Evolutionary conservation across 257 asterid species (phyloP).

Genomic region (Scutellaria minor): DNA sequence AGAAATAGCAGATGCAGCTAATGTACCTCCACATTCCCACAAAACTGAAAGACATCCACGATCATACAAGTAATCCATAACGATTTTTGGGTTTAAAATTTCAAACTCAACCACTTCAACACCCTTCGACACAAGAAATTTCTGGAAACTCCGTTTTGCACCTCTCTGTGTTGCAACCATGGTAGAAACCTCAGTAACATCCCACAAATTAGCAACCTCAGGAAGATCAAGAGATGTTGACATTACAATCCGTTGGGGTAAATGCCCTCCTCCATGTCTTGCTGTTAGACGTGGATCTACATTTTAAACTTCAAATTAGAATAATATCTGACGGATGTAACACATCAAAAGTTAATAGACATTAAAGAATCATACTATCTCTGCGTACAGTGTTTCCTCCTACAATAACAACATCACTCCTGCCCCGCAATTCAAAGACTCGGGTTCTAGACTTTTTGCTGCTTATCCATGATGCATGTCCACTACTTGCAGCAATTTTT

Average conservation of each 20-base stretch:
- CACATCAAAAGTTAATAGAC: constrained; percentile 32
- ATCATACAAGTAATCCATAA: constrained; percentile 80
- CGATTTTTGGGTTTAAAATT: constrained; percentile 81
- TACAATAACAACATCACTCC: constrained; percentile 97
- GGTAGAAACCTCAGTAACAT: constrained; percentile 81
- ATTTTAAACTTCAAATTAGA: constrained; percentile 42
- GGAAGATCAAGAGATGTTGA: constrained; percentile 94
- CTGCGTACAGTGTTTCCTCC: constrained; percentile 99
- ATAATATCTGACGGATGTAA: constrained; percentile 26
- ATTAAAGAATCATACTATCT: constrained; percentile 75
- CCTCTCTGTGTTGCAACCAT: constrained; percentile 96
- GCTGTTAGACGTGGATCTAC: constrained; percentile 95
- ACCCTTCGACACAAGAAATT: constrained; percentile 88
- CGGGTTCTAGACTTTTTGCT: constrained; percentile 79
- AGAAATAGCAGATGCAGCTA: constrained; percentile 96
- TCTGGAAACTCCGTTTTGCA: constrained; percentile 86
- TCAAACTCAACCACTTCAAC: constrained; percentile 97
- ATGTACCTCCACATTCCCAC: constrained; percentile 98
- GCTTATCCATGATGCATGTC: constrained; percentile 99
- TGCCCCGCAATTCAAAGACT: constrained; percentile 90
- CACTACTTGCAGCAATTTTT: constrained; percentile 93
- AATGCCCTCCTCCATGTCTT: constrained; percentile 94
- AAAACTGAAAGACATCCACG: constrained; percentile 94
- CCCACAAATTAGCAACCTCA: constrained; percentile 89
- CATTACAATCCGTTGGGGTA: constrained; percentile 92